Conservation (phyloP, 352 stramenopile species). For the Elongisporangium anandrum region DNA sequence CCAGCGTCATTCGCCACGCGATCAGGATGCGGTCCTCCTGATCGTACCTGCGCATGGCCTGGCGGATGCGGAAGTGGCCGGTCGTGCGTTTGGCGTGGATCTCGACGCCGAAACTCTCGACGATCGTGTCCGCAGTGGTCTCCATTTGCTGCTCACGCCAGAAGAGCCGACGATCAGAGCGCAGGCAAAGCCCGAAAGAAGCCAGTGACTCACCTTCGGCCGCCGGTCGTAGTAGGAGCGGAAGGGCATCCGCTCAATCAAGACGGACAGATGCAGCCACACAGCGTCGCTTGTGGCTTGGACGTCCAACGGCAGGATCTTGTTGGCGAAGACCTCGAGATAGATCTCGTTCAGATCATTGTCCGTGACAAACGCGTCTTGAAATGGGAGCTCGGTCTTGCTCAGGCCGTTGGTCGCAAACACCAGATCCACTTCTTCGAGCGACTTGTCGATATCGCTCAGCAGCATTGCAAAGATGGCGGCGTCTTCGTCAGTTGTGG, state of each 20-base stretch:
- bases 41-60: constrained; percentile 23
- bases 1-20: constrained; percentile 30
- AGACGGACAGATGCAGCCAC: constrained; percentile 13
- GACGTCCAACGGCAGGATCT: constrained; percentile 24
- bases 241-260: constrained; percentile 8
- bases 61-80: constrained; percentile 25
- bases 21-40: constrained; percentile 29
- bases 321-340: constrained; percentile 25
- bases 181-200: too few species aligned
- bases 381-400: constrained; percentile 6
- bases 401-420: constrained; percentile 24
- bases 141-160: constrained; percentile 8
- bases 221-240: constrained; percentile 5
- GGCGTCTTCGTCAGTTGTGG: constrained; percentile 3
- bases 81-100: constrained; percentile 25
- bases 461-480: constrained; percentile 26
- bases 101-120: constrained; percentile 28
- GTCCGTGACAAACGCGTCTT: constrained; percentile 16
- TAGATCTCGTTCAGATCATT: constrained; percentile 17
- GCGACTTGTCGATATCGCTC: constrained; percentile 16
- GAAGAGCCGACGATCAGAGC: too few species aligned
- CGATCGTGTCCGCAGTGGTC: constrained; percentile 26
- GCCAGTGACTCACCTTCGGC: background rate
- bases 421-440: constrained; percentile 18
- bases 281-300: constrained; percentile 9